These are phyloP conservation scores for Wickerhamomyces ciferrii DNA, from an alignment of 805 yeast species.

Conservation along the genomic window DNA sequence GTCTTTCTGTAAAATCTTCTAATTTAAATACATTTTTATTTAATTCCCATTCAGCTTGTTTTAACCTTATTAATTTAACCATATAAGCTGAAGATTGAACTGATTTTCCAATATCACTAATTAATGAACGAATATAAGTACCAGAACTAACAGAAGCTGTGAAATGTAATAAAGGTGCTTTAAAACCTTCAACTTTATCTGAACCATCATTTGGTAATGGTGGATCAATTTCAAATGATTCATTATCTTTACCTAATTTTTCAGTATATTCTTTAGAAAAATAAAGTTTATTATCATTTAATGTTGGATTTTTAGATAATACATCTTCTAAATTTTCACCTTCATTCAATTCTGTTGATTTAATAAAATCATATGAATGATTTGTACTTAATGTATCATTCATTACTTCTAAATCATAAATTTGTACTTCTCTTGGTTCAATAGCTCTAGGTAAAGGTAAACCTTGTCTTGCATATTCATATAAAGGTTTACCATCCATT, in stretches of 20 bases:
- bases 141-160: conserved; percentile 86
- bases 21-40: conserved; percentile 63
- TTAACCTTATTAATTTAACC: conserved; percentile 70
- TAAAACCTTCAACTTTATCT: conserved; percentile 32
- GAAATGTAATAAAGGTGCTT: conserved; percentile 69
- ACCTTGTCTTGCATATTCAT: conserved; percentile 91
- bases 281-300: conserved; percentile 57
- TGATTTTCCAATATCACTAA: conserved; percentile 85
- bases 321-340: conserved; percentile 38
- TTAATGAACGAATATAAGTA: conserved; percentile 84
- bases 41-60: conserved; percentile 84
- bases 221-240: conserved; percentile 32
- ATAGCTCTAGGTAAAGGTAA: conserved; percentile 81
- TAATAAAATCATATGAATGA: conserved; percentile 47
- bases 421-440: conserved; percentile 64
- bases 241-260: conserved; percentile 33
- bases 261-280: conserved; percentile 53
- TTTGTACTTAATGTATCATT: conserved; percentile 47
- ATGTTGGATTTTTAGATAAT: conserved; percentile 32
- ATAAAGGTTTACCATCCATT: conserved; percentile 89
- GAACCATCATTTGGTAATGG: conserved; percentile 30
- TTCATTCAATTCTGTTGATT: conserved; percentile 40
- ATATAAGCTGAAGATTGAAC: conserved; percentile 80
- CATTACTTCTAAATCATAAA: conserved; percentile 48
- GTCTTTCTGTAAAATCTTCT: conserved; percentile 56